Base-by-base conservation (phyloP, 306 rosid species). In the Phaseolus lunatus region DNA sequence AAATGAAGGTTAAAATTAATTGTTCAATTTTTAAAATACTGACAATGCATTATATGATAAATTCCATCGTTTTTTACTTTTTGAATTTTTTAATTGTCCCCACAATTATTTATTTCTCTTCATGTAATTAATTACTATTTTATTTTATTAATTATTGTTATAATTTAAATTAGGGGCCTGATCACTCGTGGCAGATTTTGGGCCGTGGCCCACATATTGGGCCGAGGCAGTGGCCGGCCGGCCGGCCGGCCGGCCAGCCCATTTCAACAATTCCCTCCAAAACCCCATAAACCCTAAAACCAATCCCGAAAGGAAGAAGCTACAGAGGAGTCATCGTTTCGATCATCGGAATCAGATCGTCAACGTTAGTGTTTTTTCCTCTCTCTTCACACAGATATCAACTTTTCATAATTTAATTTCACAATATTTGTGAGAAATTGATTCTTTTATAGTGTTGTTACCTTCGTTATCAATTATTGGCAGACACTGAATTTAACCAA, bases 401-500 rank as follows among this genome's bases (percentile, higher is more conserved):
- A 57, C n/a, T 74, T 57, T 56, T 12, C 8, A 23, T 41, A 16
- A 39, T 73, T 56, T 7, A 35, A 33, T 29, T 31, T 41, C 27
- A 73, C 6, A 44, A 2, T 57, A 23, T 73, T n/a, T 73, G 45
- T 24, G 26, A 9, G 19, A n/a, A 16, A 19, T 41, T 39, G 18
- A 66, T 66, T 61, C 70, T 9, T 29, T 24, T 43, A 23, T 5
- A 14, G 2, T 7, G 23, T 19, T 7, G 23, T 19, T 31, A 24
- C 43, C n/a, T 23, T 73, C 19, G 19, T 43, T 59, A 27, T 59
- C 31, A 18, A 33, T 61, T 18, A 27, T 75, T 18, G 13, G 59
- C 79, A 75, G 79, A 47, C 31, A 66, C 47, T 27, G 50, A 59
- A 56, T 20, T 72, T 53, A 11, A 13, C 16, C 16, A 14, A 57